Evolutionary conservation across 2,329 filamentous ascomycete genomes (phyloP).

Genomic region (Rasamsonia emersonii): DNA sequence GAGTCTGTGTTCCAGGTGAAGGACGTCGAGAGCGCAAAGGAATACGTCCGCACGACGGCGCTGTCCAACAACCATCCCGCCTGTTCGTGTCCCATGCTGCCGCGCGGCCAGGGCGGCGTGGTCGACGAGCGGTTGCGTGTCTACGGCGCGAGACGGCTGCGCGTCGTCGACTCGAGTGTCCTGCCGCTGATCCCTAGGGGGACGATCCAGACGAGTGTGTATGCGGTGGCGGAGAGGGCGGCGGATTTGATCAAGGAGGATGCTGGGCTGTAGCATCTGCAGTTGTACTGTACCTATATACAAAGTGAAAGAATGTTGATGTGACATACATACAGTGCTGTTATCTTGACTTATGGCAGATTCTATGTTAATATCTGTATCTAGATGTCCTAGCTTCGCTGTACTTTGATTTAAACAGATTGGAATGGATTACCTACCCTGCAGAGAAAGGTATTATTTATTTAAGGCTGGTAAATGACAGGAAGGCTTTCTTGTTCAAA

Average conservation of each 20-base stretch:
- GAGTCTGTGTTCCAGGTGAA: constrained; percentile 4
- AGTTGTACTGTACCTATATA: no score
- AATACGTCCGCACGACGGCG: constrained; percentile 39
- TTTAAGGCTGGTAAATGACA: no score
- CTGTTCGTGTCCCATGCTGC: constrained; percentile 26
- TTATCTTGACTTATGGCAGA: no score
- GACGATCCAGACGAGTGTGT: constrained; percentile 30
- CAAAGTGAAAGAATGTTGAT: no score
- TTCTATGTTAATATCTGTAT: no score
- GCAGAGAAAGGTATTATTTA: no score
- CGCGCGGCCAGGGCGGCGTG: constrained; percentile 21
- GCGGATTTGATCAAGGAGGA: constrained; percentile 24
- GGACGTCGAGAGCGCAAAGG: constrained; percentile 9
- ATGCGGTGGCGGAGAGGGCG: constrained; percentile 25
- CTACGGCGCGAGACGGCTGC: constrained; percentile 30
- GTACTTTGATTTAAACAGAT: no score
- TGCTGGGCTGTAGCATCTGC: no score
- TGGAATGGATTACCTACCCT: no score
- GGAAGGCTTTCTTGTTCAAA: no score
- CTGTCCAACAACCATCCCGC: constrained; percentile 32
- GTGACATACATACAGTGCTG: no score
- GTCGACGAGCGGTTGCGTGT: constrained; percentile 21
- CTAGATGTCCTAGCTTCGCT: no score
- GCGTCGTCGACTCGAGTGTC: constrained; percentile 49
- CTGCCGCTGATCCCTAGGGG: constrained; percentile 27